Evolutionary conservation across 257 asterid genomes (phyloP).

Genomic region (Ilex aquifolium): DNA sequence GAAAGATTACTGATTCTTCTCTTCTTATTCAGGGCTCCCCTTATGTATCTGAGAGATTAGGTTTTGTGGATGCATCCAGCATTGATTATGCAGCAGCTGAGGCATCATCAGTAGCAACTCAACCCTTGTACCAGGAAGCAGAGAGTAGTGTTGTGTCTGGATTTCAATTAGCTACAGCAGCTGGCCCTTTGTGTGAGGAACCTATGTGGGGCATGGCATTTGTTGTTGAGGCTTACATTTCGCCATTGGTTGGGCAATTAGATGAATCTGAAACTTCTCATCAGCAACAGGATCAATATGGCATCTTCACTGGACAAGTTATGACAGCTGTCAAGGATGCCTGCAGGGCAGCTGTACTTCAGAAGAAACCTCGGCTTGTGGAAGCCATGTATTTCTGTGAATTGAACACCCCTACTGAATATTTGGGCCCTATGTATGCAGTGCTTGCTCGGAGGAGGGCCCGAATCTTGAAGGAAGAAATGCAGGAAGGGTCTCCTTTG

Average conservation of each 20-base stretch:
- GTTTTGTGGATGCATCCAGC: slow-evolving; percentile 35
- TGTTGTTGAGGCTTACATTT: slow-evolving; percentile 49
- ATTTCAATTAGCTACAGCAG: slow-evolving; percentile 82
- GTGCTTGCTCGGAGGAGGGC: slow-evolving; percentile 86
- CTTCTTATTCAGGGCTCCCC: slow-evolving; percentile 67
- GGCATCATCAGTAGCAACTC: slow-evolving; percentile 29
- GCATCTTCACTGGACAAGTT: slow-evolving; percentile 79
- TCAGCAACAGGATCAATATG: slow-evolving; percentile 63
- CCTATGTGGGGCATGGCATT: slow-evolving; percentile 96
- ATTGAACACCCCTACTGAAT: slow-evolving; percentile 77
- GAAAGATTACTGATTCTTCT: slow-evolving; percentile 35
- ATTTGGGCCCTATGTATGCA: slow-evolving; percentile 80
- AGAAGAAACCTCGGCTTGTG: slow-evolving; percentile 69
- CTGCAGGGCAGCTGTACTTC: slow-evolving; percentile 77
- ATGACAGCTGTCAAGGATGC: slow-evolving; percentile 88
- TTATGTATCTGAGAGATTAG: slow-evolving; percentile 56
- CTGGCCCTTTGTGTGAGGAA: slow-evolving; percentile 96
- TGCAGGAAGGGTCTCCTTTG: slow-evolving; percentile 90
- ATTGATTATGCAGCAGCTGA: slow-evolving; percentile 19
- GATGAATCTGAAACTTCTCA: slow-evolving; percentile 29
- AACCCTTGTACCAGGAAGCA: slow-evolving; percentile 46
- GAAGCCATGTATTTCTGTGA: slow-evolving; percentile 85
- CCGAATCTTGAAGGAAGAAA: slow-evolving; percentile 79
- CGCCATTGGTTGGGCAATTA: slow-evolving; percentile 34
- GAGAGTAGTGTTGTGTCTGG: slow-evolving; percentile 79